Evolutionary conservation across 768 basidiomycete species (phyloP).

Genomic region (Boletus reticulatus): DNA sequence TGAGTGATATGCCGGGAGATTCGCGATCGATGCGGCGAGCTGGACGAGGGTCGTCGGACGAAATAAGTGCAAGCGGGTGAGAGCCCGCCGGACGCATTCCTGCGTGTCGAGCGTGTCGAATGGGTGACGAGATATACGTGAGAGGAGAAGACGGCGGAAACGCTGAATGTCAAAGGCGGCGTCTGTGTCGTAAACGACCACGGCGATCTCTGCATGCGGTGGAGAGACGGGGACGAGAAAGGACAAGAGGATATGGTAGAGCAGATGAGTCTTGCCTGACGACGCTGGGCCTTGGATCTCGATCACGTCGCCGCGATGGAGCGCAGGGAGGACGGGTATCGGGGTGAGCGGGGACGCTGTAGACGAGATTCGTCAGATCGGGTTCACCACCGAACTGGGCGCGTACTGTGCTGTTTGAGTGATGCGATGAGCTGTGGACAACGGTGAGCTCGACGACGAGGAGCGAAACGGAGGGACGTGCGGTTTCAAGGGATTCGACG

Average conservation of each 20-base stretch:
- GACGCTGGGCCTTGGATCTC: slow-evolving; percentile 75
- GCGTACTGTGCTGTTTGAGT: slow-evolving; percentile 40
- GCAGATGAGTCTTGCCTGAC: slow-evolving; percentile 78
- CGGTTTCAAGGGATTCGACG: slow-evolving; percentile 35
- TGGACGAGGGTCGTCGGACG: slow-evolving; percentile 64
- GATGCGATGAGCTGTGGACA: slow-evolving; percentile 42
- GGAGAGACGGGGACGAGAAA: slow-evolving; percentile 52
- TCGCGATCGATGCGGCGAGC: slow-evolving; percentile 63
- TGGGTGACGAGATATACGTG: slow-evolving; percentile 39
- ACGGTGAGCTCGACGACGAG: slow-evolving; percentile 5
- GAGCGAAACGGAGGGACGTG: slow-evolving; percentile 13
- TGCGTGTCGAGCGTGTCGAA: slow-evolving; percentile 17
- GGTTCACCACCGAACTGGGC: neutral
- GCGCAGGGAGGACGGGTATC: slow-evolving; percentile 24
- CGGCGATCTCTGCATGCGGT: slow-evolving; percentile 50
- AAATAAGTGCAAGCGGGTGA: slow-evolving; percentile 67
- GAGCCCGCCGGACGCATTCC: slow-evolving; percentile 35
- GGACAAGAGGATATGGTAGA: slow-evolving; percentile 60
- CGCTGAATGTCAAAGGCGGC: slow-evolving; percentile 57
- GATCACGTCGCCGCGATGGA: slow-evolving; percentile 60
- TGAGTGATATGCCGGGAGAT: slow-evolving; percentile 55
- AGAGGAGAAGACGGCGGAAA: slow-evolving; percentile 50
- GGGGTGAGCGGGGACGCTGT: slow-evolving; percentile 28
- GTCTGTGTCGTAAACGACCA: slow-evolving; percentile 71
- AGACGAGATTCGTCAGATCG: neutral